Evolutionary conservation across 805 yeast species (phyloP), one percentile per base, ranked within the genome.

Genomic region (Candida oleophila): DNA sequence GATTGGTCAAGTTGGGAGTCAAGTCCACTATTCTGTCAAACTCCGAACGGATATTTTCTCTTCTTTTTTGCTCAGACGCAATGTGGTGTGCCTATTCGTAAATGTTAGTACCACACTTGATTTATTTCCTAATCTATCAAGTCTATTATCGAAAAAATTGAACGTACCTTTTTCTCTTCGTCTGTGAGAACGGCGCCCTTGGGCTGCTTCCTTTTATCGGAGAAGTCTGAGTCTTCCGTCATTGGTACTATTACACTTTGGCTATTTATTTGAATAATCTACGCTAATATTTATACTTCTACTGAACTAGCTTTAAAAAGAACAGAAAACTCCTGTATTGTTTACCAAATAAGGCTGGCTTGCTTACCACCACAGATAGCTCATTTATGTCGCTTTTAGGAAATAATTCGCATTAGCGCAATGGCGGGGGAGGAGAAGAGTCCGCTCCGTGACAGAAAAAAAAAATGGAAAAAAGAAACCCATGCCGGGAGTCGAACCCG

Each of bases 31-130:
- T 72, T 46, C 77, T 78, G 55, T 87, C 95, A 58, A 89, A 91
- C 8, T 89, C 91, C 8, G 83, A 78, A 39, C 97, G 72, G 19
- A 92, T 89, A 37, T 91, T 89, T 53, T 84, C 89, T 50, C 98
- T 73, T 56, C 98, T 74, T 58, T 86, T 87, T 61, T 89, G 91
- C 61, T 91, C 98, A 0, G 91, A 84, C 3, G 87, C 87, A 5
- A 88, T 86, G 57, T 87, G 96, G 54, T 85, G 87, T 3, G 83
- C 84, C 82, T 83, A 8, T 38, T 3, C 32, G n/a, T 22, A 55
- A 55, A 53, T 53, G 60, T 55, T 20, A 21, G 7, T 14, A 16
- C n/a, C 22, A 22, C 19, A n/a, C n/a, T n/a, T n/a, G n/a, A n/a
- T n/a, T n/a, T n/a, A n/a, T n/a, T n/a, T n/a, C n/a, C n/a, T n/a